phyloP scores from a whole-genome alignment of 2,329 filamentous ascomycete genomes.

The Cladosporium halotolerans region DNA sequence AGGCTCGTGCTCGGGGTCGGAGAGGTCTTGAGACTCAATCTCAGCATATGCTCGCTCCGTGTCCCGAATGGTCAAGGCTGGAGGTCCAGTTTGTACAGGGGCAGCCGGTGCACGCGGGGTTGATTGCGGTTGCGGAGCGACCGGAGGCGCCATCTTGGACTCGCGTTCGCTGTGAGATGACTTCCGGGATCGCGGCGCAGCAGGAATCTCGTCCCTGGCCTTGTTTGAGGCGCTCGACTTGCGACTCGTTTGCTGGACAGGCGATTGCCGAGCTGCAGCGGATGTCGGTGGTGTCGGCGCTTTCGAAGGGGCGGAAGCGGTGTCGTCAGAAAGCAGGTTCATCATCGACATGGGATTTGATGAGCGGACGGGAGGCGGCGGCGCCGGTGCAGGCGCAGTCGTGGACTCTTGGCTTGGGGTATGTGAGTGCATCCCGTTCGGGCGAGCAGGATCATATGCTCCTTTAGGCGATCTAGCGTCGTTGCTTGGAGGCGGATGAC shows the following conservation, averaged over 20 bases:
- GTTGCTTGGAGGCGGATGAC: constrained; percentile 26
- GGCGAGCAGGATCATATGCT: constrained; percentile 27
- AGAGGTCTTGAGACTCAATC: constrained; percentile 59
- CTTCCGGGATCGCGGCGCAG: constrained; percentile 2
- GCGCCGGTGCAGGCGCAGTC: constrained; percentile 22
- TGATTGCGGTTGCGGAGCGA: constrained; percentile 1
- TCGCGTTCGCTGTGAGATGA: constrained; percentile 10
- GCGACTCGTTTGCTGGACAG: neutral
- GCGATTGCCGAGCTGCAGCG: constrained; percentile 1
- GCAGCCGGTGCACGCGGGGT: constrained; percentile 13
- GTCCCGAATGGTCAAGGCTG: constrained; percentile 36
- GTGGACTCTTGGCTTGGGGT: constrained; percentile 20
- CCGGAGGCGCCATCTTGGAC: constrained; percentile 7
- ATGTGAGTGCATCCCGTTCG: constrained; percentile 25
- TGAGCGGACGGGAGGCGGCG: constrained; percentile 46
- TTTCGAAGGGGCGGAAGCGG: constrained; percentile 12
- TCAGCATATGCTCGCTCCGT: constrained; percentile 53
- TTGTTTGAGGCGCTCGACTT: constrained; percentile 8
- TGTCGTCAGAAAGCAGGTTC: constrained; percentile 77
- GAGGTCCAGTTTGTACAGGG: constrained; percentile 26
- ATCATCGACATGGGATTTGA: constrained; percentile 93
- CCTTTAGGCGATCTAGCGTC: constrained; percentile 31
- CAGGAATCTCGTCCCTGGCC: constrained; percentile 7
- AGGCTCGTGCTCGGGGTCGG: constrained; percentile 52
- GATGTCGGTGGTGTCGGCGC: constrained; percentile 11